Evolutionary conservation across 2,329 filamentous ascomycete species (phyloP).

Genomic region (Thielaviopsis musarum): DNA sequence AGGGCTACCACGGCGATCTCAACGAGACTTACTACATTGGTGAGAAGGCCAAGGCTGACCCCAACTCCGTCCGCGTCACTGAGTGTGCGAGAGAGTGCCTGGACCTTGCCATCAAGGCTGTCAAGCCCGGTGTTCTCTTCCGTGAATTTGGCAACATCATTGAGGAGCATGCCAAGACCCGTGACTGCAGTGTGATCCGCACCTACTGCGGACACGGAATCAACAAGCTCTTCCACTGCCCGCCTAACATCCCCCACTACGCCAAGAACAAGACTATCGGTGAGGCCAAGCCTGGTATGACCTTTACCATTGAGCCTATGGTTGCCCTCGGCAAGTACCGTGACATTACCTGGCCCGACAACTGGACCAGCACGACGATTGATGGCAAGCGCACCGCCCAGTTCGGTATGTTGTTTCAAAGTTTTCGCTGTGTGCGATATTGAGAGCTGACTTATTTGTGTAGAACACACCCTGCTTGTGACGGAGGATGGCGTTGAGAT

Average conservation of each 20-base stretch:
- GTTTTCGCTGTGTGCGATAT: neutral
- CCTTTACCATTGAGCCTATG: conserved; percentile 98
- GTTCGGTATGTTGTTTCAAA: conserved; percentile 48
- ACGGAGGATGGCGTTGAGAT: conserved; percentile 72
- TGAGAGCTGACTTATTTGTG: neutral
- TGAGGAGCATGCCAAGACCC: conserved; percentile 80
- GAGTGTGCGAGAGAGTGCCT: conserved; percentile 81
- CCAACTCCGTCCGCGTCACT: conserved; percentile 76
- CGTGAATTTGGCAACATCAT: conserved; percentile 88
- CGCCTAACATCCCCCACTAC: conserved; percentile 92
- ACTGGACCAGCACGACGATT: conserved; percentile 91
- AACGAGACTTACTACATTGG: conserved; percentile 99
- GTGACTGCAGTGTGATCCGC: conserved; percentile 77
- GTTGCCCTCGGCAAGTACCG: conserved; percentile 80
- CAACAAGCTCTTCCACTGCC: conserved; percentile 82
- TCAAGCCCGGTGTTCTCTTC: conserved; percentile 87
- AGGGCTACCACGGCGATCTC: conserved; percentile 86
- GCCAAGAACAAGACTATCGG: conserved; percentile 97
- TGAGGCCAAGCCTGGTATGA: conserved; percentile 89
- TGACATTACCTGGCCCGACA: conserved; percentile 94
- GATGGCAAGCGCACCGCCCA: conserved; percentile 86
- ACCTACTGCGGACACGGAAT: conserved; percentile 95
- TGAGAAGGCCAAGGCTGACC: conserved; percentile 65
- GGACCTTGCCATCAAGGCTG: conserved; percentile 75
- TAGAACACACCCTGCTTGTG: conserved; percentile 68